Base-by-base conservation (phyloP, 225 moss, liverwort and hornwort genomes). In the Polytrichum formosum region DNA sequence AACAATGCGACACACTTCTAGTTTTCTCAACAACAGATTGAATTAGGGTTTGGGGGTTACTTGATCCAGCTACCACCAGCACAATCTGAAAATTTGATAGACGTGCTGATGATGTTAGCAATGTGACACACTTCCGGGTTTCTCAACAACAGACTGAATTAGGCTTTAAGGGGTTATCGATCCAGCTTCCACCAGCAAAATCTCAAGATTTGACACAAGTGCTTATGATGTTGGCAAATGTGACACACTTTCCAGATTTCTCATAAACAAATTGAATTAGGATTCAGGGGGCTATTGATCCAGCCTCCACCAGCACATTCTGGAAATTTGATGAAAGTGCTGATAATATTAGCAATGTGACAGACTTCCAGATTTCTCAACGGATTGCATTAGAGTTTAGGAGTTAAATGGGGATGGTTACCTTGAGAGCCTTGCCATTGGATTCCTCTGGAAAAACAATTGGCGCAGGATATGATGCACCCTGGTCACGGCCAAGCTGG, bases 401-500 rank as follows among this genome's bases (percentile, higher is more conserved):
- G 30, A 6, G 46, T 46, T 46, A 46, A 22, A 65, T 53, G 1
- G 46, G 16, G 13, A 46, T 16, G 46, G 16, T 4, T n/a, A 77
- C 77, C 77, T 77, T 76, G 22, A 56, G 26, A 56, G 27, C 35
- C 68, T n/a, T 22, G 56, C 21, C 37, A 22, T 28, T 37, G 26
- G 27, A 19, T 5, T 55, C 66, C 35, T 63, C 54, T n/a, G 81
- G n/a, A 54, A 87, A 87, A 25, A 55, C 8, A 58, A 89, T 56
- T 27, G 80, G 86, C 55, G 83, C 78, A 63, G 89, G 89, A 54
- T 79, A 78, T 30, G 89, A 89, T 53, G 89, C 85, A 72, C 77
- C 85, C 55, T 69, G 75, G 73, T 81, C 83, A 76, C 85, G 89
- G 75, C 89, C 89, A 80, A 89, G 79, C 89, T 89, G 89, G 83